Percentiles rank a stretch among this genome's conserved stretches.
These are phyloP conservation scores for Boletus rex-veris DNA, from an alignment of 768 basidiomycete species.

Conservation along the genomic window DNA sequence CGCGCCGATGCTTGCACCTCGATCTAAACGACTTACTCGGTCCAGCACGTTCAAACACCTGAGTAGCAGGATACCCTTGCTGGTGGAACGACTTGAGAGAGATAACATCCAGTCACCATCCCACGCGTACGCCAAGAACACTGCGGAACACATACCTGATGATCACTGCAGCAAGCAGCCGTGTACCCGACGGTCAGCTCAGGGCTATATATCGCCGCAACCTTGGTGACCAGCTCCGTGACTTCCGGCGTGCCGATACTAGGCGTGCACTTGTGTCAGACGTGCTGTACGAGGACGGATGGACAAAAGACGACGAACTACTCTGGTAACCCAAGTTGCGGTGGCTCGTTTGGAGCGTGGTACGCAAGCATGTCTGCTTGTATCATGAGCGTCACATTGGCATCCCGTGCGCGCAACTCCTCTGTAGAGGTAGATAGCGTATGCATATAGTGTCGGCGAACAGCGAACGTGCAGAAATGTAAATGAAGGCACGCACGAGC, in stretches of 20 bases:
- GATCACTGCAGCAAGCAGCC: conserved; percentile 87
- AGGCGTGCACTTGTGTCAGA: not conserved
- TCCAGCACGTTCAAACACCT: conserved; percentile 85
- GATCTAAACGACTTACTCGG: conserved; percentile 41
- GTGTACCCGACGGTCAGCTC: conserved; percentile 71
- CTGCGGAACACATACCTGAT: conserved; percentile 50
- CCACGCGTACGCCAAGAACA: not conserved
- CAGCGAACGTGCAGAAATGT: not conserved
- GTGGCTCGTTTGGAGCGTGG: conserved; percentile 70
- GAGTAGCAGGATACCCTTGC: conserved; percentile 82
- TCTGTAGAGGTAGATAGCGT: conserved; percentile 33
- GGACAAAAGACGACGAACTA: conserved; percentile 40
- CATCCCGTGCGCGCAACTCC: conserved; percentile 52
- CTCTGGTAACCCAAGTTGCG: conserved; percentile 79
- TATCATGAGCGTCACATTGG: conserved; percentile 77
- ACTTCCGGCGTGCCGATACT: conserved; percentile 82
- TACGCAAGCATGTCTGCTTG: conserved; percentile 95
- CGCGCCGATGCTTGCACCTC: not conserved
- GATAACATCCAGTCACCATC: not conserved
- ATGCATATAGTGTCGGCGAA: not conserved
- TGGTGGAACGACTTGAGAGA: conserved; percentile 64
- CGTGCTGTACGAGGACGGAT: not conserved
- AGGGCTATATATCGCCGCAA: conserved; percentile 78
- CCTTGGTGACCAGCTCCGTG: conserved; percentile 66
- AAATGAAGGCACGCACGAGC: conserved; percentile 53